These are phyloP conservation scores for Didymella arachidicola DNA, from an alignment of 2,329 filamentous ascomycete genomes.

Conservation along the genomic window DNA sequence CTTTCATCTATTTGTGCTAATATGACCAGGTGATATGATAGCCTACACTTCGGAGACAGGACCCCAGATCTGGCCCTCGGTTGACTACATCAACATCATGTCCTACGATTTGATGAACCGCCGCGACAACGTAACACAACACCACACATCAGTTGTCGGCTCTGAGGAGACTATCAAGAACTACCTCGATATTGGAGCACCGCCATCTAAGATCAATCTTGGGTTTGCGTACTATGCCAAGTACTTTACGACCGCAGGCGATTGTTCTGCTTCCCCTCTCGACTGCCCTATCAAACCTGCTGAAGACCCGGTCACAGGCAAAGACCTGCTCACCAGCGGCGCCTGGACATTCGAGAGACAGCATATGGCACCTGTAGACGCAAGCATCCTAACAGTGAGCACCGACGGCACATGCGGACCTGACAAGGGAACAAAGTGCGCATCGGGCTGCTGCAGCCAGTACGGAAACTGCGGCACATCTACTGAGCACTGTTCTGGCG, in stretches of 20 bases:
- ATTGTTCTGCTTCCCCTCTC: constrained; percentile 58
- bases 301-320: constrained; percentile 67
- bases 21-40: constrained; percentile 66
- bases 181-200: constrained; percentile 66
- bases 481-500: constrained; percentile 41
- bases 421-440: constrained; percentile 38
- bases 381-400: constrained; percentile 22
- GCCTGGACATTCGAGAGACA: constrained; percentile 60
- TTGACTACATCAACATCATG: constrained; percentile 77
- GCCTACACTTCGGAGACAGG: constrained; percentile 67
- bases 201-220: constrained; percentile 65
- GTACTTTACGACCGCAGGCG: constrained; percentile 64
- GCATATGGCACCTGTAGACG: constrained; percentile 36
- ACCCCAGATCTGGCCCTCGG: constrained; percentile 64
- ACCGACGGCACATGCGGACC: constrained; percentile 45
- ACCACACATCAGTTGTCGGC: constrained; percentile 69
- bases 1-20: neutral
- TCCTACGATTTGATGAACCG: constrained; percentile 76
- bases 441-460: constrained; percentile 43
- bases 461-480: constrained; percentile 45
- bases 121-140: constrained; percentile 68
- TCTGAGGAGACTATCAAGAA: constrained; percentile 64
- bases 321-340: constrained; percentile 65
- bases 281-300: constrained; percentile 67
- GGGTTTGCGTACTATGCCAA: constrained; percentile 75